Evolutionary conservation across 331 rosid species (phyloP).

Genomic region (Stylosanthes scabra): DNA sequence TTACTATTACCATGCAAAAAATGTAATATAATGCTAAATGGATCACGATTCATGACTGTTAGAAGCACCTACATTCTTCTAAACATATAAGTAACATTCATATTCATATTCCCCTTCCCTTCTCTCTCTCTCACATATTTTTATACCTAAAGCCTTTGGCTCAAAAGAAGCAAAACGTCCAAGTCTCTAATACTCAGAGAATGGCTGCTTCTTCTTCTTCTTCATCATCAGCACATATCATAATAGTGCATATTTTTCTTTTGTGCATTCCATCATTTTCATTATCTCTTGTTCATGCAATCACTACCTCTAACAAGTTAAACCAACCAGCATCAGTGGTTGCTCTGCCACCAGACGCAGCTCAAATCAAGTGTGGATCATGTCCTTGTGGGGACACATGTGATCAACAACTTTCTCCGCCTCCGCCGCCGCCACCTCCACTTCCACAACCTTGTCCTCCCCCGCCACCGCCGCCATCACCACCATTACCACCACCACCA

Average conservation of each 20-base stretch:
- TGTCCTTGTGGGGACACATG: constrained; percentile 55
- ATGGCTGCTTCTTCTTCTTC: constrained; percentile 50
- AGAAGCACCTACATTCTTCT: constrained; percentile 14
- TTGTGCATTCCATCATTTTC: constrained; percentile 40
- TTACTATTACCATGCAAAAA: constrained; percentile 7
- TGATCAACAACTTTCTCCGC: constrained; percentile 43
- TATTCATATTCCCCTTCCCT: background rate
- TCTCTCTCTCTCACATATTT: constrained; percentile 18
- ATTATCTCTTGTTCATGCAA: constrained; percentile 22
- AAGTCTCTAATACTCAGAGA: constrained; percentile 31
- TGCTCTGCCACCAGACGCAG: constrained; percentile 41
- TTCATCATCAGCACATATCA: constrained; percentile 36
- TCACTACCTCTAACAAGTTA: constrained; percentile 39
- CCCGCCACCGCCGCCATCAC: constrained; percentile 23
- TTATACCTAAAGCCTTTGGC: constrained; percentile 5
- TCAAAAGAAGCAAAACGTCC: constrained; percentile 14
- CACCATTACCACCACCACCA: background rate
- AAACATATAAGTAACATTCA: background rate
- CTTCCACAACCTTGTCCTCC: constrained; percentile 27
- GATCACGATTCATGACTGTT: constrained; percentile 37
- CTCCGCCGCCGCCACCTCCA: constrained; percentile 24
- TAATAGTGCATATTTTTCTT: constrained; percentile 24
- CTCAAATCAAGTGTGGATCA: constrained; percentile 54
- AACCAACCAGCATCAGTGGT: constrained; percentile 40
- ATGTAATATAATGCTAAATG: constrained; percentile 31